Evolutionary conservation across 805 yeast genomes (phyloP).

Genomic region (Candida silvatica): DNA sequence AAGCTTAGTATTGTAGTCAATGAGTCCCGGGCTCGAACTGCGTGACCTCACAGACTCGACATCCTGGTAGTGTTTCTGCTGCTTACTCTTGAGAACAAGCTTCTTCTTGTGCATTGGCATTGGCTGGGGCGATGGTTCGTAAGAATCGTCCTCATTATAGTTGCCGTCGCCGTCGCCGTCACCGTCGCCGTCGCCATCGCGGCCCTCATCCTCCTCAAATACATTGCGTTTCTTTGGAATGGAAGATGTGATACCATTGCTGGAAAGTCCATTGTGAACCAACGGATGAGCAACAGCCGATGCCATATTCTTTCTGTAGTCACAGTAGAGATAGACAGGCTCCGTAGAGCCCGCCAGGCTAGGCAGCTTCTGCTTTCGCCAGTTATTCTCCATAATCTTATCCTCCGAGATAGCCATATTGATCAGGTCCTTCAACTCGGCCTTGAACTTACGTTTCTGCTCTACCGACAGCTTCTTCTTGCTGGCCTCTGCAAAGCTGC

Average conservation of each 20-base stretch:
- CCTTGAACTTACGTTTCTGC: constrained; percentile 32
- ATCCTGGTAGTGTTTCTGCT: neutral
- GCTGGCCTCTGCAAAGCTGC: constrained; percentile 34
- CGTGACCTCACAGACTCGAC: neutral
- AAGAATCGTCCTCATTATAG: neutral
- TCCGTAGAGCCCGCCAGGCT: constrained; percentile 20
- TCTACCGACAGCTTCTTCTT: constrained; percentile 24
- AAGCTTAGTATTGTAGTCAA: neutral
- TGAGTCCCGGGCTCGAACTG: neutral
- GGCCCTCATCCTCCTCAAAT: constrained; percentile 12
- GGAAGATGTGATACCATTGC: neutral
- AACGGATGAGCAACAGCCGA: too few relatives aligned
- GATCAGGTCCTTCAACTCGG: constrained; percentile 40
- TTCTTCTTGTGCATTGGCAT: too few relatives aligned
- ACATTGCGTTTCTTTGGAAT: constrained; percentile 8
- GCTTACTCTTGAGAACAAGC: neutral
- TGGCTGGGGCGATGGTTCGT: too few relatives aligned
- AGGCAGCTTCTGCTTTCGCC: constrained; percentile 47
- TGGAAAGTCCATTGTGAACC: too few relatives aligned
- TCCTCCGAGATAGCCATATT: constrained; percentile 36
- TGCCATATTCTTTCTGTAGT: too few relatives aligned
- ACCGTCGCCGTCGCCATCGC: constrained; percentile 5
- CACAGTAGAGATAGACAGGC: too few relatives aligned
- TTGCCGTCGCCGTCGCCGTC: neutral
- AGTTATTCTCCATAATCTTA: constrained; percentile 40